Evolutionary conservation across 768 basidiomycete genomes (phyloP), one percentile per base, ranked within the genome.

Genomic region (Pisolithus microcarpus): DNA sequence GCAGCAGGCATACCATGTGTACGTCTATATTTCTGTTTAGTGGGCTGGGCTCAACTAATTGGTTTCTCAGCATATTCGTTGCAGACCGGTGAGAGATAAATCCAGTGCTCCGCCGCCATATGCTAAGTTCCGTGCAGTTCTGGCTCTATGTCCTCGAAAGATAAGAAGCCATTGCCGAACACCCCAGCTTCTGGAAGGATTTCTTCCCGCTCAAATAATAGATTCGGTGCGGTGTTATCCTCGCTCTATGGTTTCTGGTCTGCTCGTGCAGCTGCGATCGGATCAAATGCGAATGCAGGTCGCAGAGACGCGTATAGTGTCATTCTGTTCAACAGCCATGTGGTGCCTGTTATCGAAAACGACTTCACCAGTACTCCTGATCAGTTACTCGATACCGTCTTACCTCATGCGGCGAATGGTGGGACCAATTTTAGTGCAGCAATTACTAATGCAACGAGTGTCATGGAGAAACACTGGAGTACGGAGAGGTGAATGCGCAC

Each of bases 161-260:
- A 81, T 55, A 65, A 68, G 36, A 61, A 43, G 1, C 82, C 82
- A 0, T 68, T 81, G 4, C 57, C 60, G 0, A 66, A 71, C 42
- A 73, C 76, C 2, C 77, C 79, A 0, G 66, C 51, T 3, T 68
- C 72, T 4, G 52, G 61, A n/a, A 58, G 57, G 34, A 79, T 81
- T 38, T 49, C 56, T 5, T 60, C 58, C 11, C 55, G 48, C 0
- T 64, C 67, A 38, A 61, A 79, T 51, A 76, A 84, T 53, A 65
- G 81, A 28, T 70, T 81, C 16, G 81, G 81, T 0, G 80, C 82
- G 0, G 82, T 82, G 0, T 77, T 75, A 38, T 77, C 80, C 0
- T 75, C 81, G 0, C 56, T 83, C 8, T 60, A 79, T 48, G 66
- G 68, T 15, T 84, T 84, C 59, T 84, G 82, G 81, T 53, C 64